Evolutionary conservation across 176 grass and related monocot genomes (phyloP).

Genomic region (Ampelocalamus luodianensis): DNA sequence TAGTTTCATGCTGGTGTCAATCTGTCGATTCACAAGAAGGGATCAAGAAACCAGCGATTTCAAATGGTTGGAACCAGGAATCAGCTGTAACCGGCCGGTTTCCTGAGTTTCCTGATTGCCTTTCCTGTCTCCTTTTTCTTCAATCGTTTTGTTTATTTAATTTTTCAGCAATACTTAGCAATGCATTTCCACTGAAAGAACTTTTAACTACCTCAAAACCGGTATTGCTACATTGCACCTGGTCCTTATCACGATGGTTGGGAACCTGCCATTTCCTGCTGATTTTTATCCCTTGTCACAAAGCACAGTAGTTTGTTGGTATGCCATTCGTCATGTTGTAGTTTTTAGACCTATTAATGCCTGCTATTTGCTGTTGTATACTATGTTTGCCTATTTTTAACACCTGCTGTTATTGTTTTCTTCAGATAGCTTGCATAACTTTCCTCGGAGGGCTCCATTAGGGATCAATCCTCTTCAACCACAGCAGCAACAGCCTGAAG

Average conservation of each 20-base stretch:
- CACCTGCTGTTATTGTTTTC: conserved; percentile 26
- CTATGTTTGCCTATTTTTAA: conserved; percentile 11
- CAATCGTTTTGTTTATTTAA: background rate
- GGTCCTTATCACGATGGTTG: background rate
- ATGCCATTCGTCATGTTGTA: background rate
- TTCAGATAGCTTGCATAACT: conserved; percentile 90
- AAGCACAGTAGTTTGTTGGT: conserved; percentile 23
- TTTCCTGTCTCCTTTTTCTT: background rate
- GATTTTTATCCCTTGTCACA: background rate
- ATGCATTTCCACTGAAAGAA: background rate
- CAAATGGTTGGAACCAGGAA: background rate
- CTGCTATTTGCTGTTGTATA: conserved; percentile 26
- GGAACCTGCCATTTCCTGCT: background rate
- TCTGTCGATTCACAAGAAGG: background rate
- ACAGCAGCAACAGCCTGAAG: conserved; percentile 67
- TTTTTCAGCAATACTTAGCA: background rate
- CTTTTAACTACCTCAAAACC: background rate
- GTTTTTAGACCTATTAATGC: conserved; percentile 14
- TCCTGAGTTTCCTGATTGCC: background rate
- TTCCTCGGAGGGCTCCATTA: conserved; percentile 72
- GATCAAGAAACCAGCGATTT: background rate
- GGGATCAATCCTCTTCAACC: conserved; percentile 65
- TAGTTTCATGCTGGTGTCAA: conserved; percentile 7
- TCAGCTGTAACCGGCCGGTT: background rate
- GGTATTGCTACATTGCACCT: background rate